phyloP scores from a whole-genome alignment of 495 filamentous ascomycete species.

The Neurospora sp. region DNA sequence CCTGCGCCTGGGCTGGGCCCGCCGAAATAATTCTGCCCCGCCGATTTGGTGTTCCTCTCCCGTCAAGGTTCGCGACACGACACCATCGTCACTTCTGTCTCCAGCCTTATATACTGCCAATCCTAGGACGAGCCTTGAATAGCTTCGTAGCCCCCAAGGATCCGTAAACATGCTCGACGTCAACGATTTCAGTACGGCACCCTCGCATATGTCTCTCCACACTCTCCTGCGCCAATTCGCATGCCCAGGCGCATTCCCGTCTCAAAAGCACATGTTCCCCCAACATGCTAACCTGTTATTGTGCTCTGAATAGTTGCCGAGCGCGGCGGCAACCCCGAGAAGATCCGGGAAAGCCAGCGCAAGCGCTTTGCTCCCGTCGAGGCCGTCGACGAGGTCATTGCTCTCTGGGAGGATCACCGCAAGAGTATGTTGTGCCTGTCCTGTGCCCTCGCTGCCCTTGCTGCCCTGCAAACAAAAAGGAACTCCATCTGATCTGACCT shows the following conservation, averaged over 20 bases:
- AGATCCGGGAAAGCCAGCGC: constrained; percentile 82
- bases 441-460: not conserved
- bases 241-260: not conserved
- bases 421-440: constrained; percentile 45
- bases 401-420: constrained; percentile 77
- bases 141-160: not conserved
- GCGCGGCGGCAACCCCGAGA: constrained; percentile 78
- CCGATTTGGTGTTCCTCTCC: constrained; percentile 14
- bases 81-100: not conserved
- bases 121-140: not conserved
- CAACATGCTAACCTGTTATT: constrained; percentile 49
- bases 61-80: not conserved
- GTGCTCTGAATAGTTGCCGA: constrained; percentile 64
- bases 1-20: constrained; percentile 4
- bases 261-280: not conserved
- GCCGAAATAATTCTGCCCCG: constrained; percentile 25
- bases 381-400: constrained; percentile 82
- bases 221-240: not conserved
- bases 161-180: constrained; percentile 25
- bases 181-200: constrained; percentile 27
- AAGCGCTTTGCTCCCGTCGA: constrained; percentile 69
- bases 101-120: not conserved
- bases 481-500: not conserved
- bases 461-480: not conserved
- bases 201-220: not conserved